Evolutionary conservation across 371 early-diverging fungal species (phyloP), one percentile per base, ranked within the genome.

Genomic region (Capillidium heterosporum): DNA sequence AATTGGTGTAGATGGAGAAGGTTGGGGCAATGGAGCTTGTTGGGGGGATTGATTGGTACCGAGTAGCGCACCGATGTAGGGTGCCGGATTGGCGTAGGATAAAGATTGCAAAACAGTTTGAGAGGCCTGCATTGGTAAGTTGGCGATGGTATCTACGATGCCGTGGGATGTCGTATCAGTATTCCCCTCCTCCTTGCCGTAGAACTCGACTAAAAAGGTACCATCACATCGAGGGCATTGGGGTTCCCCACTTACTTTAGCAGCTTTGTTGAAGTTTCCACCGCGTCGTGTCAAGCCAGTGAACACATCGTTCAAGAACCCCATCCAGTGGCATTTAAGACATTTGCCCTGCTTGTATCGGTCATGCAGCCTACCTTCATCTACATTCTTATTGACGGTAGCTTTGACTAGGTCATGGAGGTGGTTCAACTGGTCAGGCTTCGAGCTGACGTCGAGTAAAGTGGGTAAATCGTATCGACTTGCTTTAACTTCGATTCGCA

Each of bases 121-220:
- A 24, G 24, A 28, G 23, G 51, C n/a, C n/a, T n/a, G n/a, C n/a
- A n/a, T n/a, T n/a, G n/a, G n/a, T n/a, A n/a, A n/a, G n/a, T n/a
- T n/a, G n/a, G n/a, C n/a, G n/a, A n/a, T n/a, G n/a, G n/a, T n/a
- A n/a, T n/a, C n/a, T n/a, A n/a, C n/a, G n/a, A n/a, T n/a, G n/a
- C n/a, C n/a, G n/a, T n/a, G 32, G 24, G n/a, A 17, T 8, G 23
- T 29, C 5, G 47, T 23, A 24, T 19, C 23, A 40, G 48, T 21
- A 17, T 51, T 29, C 3, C 10, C n/a, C n/a, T 51, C 29, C 32
- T 51, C 40, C 24, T 31, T 7, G 5, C 43, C 57, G 31, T 31
- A 56, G 41, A 56, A 56, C 21, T 56, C 57, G 1, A 56, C 57
- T 28, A 56, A 19, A 42, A 56, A 56, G 3, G 42, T 56, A 24